A percentile compares a stretch with the other conserved stretches of the same genome.
phyloP scores from a whole-genome alignment of 192 early-diverging fungal species.

The Spizellomyces punctatus region DNA sequence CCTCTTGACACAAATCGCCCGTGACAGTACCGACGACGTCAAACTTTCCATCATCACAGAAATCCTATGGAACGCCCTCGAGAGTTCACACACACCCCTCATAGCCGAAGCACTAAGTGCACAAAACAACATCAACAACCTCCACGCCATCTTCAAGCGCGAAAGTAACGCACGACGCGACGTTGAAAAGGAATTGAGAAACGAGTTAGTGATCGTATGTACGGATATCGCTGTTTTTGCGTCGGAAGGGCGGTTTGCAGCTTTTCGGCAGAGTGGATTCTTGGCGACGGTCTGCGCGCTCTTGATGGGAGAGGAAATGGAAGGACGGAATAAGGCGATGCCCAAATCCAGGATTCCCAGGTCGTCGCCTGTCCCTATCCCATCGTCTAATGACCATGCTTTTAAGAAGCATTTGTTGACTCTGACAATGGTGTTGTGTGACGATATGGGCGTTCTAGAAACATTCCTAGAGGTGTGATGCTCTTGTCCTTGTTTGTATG shows the following conservation, averaged over 20 bases:
- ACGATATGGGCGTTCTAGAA: neutral
- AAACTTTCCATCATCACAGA: conserved; percentile 18
- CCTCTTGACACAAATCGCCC: neutral
- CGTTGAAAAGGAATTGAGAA: neutral
- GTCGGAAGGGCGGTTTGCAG: neutral
- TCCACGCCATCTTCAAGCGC: neutral
- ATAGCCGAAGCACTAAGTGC: conserved; percentile 6
- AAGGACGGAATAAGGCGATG: neutral
- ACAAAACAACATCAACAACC: neutral
- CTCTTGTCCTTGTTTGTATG: no score
- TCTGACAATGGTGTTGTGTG: neutral
- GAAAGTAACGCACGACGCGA: neutral
- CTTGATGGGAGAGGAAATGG: conserved; percentile 2
- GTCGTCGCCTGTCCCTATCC: neutral
- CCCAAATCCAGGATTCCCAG: neutral
- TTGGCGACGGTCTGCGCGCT: neutral
- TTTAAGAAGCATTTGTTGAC: neutral
- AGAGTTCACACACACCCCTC: conserved; percentile 1
- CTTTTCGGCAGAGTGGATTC: neutral
- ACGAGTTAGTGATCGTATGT: neutral
- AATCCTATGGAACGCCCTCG: conserved; percentile 27
- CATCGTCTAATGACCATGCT: neutral
- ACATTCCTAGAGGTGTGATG: neutral
- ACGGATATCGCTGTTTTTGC: conserved; percentile 1
- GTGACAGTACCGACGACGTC: neutral